phyloP scores from a whole-genome alignment of 371 early-diverging fungal genomes.

The Catenaria anguillulae region DNA sequence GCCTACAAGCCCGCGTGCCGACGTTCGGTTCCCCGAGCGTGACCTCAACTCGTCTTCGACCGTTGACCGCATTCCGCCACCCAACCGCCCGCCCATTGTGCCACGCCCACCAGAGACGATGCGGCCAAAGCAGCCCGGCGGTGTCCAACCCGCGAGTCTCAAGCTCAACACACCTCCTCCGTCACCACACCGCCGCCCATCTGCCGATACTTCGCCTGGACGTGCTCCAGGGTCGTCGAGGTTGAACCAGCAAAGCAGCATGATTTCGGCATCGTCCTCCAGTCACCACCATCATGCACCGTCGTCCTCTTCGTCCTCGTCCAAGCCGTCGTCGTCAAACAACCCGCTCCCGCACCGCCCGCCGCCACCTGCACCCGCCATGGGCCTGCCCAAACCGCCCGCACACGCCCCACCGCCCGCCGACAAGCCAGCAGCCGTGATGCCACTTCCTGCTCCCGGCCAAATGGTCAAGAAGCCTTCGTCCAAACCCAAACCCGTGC shows the following conservation, averaged over 20 bases:
- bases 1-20: neutral
- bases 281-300: too few species aligned
- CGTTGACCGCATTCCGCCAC: neutral
- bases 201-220: too few species aligned
- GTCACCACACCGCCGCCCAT: too few species aligned
- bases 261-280: too few species aligned
- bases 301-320: too few species aligned
- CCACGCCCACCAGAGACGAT: neutral
- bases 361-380: slow-evolving; percentile 4
- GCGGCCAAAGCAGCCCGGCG: too few species aligned
- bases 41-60: neutral
- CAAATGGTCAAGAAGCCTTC: slow-evolving; percentile 20
- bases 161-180: too few species aligned
- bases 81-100: neutral
- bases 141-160: too few species aligned
- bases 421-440: slow-evolving; percentile 4
- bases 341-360: neutral
- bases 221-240: too few species aligned
- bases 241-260: too few species aligned
- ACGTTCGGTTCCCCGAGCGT: neutral
- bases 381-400: neutral
- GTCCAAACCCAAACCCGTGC: slow-evolving; percentile 11
- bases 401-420: neutral
- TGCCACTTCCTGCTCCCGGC: slow-evolving; percentile 15
- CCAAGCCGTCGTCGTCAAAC: too few species aligned